A percentile compares a stretch with the other conserved stretches of the same genome.
Conservation (phyloP, 192 early-diverging fungal genomes). For the Coemansia sp. region DNA sequence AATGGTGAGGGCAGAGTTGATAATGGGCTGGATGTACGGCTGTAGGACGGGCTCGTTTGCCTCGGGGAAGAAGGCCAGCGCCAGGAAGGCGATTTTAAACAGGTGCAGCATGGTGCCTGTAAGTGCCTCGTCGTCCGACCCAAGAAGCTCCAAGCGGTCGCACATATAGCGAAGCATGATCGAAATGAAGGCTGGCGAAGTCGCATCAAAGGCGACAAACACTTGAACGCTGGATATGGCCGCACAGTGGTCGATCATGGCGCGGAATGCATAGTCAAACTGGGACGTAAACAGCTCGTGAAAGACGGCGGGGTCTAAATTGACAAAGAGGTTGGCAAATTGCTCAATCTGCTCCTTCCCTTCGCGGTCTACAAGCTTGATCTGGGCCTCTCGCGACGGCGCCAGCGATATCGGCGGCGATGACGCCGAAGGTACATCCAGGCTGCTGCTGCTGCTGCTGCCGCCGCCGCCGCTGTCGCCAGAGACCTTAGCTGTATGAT, state of each 20-base stretch:
- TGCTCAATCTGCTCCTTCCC: constrained; percentile 92
- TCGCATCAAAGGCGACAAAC: constrained; percentile 78
- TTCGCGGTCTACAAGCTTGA: constrained; percentile 73
- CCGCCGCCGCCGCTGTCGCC: no score
- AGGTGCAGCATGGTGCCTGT: constrained; percentile 77
- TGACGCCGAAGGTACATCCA: neutral
- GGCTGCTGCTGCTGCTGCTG: neutral
- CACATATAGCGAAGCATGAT: constrained; percentile 58
- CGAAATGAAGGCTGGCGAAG: constrained; percentile 55
- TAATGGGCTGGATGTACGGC: constrained; percentile 90
- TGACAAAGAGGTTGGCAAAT: constrained; percentile 84
- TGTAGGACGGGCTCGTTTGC: constrained; percentile 90
- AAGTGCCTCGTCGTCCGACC: constrained; percentile 48
- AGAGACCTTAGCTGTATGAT: neutral
- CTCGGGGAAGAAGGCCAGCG: constrained; percentile 89
- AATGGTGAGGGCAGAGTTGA: constrained; percentile 88
- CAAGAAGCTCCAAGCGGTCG: constrained; percentile 40
- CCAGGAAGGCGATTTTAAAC: constrained; percentile 94
- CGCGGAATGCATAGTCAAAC: constrained; percentile 83
- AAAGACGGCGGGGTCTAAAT: constrained; percentile 85
- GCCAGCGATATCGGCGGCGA: constrained; percentile 1
- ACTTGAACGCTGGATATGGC: constrained; percentile 86
- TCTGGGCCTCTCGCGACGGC: constrained; percentile 47
- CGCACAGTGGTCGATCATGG: constrained; percentile 75
- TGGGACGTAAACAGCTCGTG: constrained; percentile 95